phyloP scores from a whole-genome alignment of 305 asterid genomes.

The Rubia peregrina region DNA sequence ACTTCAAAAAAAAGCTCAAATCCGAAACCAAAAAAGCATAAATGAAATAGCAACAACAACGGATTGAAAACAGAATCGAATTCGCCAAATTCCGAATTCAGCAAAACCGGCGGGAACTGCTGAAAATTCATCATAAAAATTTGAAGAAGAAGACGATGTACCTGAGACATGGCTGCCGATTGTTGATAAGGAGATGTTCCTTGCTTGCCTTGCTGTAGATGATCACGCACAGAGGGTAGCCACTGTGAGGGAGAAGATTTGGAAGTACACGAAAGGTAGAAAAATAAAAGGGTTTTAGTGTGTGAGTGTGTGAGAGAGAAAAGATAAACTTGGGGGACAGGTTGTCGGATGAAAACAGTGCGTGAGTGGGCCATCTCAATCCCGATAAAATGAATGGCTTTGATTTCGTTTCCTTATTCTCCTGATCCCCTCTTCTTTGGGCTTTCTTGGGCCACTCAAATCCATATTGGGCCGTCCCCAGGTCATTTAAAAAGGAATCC shows the following conservation, averaged over 20 bases:
- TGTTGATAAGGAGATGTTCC: conserved; percentile 15
- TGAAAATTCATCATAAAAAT: not conserved
- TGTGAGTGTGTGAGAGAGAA: conserved; percentile 13
- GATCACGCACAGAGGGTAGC: not conserved
- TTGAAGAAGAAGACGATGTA: not conserved
- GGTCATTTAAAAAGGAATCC: too few species aligned
- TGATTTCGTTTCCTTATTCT: conserved; percentile 10
- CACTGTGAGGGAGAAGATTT: conserved; percentile 7
- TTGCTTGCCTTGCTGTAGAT: conserved; percentile 20
- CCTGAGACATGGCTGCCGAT: conserved; percentile 38
- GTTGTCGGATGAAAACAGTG: conserved; percentile 1
- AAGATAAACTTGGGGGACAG: conserved; percentile 7
- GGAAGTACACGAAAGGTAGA: conserved; percentile 5
- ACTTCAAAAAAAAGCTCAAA: not conserved
- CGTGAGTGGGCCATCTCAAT: conserved; percentile 30
- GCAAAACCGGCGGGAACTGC: not conserved
- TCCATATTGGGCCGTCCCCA: not conserved
- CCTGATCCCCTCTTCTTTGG: conserved; percentile 2
- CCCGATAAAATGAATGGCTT: conserved; percentile 24
- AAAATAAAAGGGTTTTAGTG: conserved; percentile 18
- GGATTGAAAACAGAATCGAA: not conserved
- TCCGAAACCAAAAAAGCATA: not conserved
- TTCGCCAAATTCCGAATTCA: not conserved
- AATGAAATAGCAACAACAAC: not conserved
- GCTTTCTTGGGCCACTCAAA: not conserved